A percentile compares a stretch with the other conserved stretches of the same genome.
These are phyloP conservation scores for Pleodorina starrii DNA, from an alignment of 139 green algal genomes.

Conservation along the genomic window DNA sequence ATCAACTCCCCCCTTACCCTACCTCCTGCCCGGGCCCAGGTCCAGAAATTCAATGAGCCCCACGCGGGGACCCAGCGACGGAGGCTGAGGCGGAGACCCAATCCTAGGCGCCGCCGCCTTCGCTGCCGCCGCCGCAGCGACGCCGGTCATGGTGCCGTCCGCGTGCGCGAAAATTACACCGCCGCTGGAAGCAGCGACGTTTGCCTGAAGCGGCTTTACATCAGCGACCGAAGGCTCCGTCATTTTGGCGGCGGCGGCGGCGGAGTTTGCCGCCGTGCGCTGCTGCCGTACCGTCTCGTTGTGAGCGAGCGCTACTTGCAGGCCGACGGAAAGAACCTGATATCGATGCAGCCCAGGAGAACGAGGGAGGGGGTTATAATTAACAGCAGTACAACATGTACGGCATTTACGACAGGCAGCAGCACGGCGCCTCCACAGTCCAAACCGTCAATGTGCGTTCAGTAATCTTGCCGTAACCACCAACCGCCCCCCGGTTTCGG, in stretches of 20 bases:
- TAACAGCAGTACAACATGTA: too few species aligned
- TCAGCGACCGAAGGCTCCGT: background rate
- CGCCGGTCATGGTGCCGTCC: background rate
- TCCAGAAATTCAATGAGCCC: conserved; percentile 5
- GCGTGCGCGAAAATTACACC: background rate
- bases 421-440: too few species aligned
- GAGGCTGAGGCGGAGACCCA: background rate
- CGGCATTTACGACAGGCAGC: too few species aligned
- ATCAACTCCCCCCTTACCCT: background rate
- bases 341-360: background rate
- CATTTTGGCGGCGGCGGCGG: background rate
- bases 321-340: background rate
- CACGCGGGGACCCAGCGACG: background rate
- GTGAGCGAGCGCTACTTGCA: conserved; percentile 16
- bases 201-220: background rate
- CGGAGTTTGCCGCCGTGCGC: background rate
- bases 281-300: background rate
- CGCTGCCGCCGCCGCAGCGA: too few species aligned
- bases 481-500: too few species aligned
- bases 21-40: conserved; percentile 31
- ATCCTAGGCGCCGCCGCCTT: too few species aligned
- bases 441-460: too few species aligned
- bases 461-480: too few species aligned
- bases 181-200: background rate
- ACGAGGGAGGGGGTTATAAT: too few species aligned